phyloP scores from a whole-genome alignment of 495 filamentous ascomycete species.

The Aspergillus hancockii region DNA sequence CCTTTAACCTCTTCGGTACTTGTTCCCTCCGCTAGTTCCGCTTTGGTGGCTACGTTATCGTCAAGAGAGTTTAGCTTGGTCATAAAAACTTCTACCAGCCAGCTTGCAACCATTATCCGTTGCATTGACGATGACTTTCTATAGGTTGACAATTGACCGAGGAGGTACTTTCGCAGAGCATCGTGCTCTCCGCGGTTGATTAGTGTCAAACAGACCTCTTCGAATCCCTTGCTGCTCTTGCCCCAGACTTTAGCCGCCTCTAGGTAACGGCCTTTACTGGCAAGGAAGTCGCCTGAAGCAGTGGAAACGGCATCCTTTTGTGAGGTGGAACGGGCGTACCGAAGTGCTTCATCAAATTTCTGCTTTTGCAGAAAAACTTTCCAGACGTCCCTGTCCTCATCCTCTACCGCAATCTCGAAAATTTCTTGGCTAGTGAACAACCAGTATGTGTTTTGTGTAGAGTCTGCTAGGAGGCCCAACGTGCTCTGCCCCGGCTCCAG shows the following conservation, averaged over 20 bases:
- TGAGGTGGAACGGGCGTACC: slow-evolving; percentile 68
- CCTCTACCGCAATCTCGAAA: slow-evolving; percentile 85
- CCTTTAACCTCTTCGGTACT: slow-evolving; percentile 69
- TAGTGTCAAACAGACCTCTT: slow-evolving; percentile 88
- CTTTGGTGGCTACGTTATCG: slow-evolving; percentile 88
- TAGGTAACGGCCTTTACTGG: slow-evolving; percentile 72
- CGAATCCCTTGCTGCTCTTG: slow-evolving; percentile 93
- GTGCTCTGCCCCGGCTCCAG: slow-evolving; percentile 77
- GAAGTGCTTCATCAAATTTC: slow-evolving; percentile 82
- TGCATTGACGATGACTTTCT: slow-evolving; percentile 90
- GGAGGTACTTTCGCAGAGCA: slow-evolving; percentile 85
- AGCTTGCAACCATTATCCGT: slow-evolving; percentile 89
- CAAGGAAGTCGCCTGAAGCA: slow-evolving; percentile 84
- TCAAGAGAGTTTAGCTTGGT: slow-evolving; percentile 92
- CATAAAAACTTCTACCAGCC: slow-evolving; percentile 97
- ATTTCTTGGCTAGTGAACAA: slow-evolving; percentile 88
- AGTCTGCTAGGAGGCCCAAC: slow-evolving; percentile 80
- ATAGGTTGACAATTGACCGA: slow-evolving; percentile 78
- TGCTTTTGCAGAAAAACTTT: slow-evolving; percentile 82
- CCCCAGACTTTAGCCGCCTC: slow-evolving; percentile 91
- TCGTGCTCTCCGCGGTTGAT: slow-evolving; percentile 89
- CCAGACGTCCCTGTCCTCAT: slow-evolving; percentile 94
- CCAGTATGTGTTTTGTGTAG: slow-evolving; percentile 95
- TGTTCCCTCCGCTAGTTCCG: slow-evolving; percentile 72
- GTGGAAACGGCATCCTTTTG: slow-evolving; percentile 89